These are phyloP conservation scores for Daldinia loculata DNA, from an alignment of 495 filamentous ascomycete species.

Conservation along the genomic window DNA sequence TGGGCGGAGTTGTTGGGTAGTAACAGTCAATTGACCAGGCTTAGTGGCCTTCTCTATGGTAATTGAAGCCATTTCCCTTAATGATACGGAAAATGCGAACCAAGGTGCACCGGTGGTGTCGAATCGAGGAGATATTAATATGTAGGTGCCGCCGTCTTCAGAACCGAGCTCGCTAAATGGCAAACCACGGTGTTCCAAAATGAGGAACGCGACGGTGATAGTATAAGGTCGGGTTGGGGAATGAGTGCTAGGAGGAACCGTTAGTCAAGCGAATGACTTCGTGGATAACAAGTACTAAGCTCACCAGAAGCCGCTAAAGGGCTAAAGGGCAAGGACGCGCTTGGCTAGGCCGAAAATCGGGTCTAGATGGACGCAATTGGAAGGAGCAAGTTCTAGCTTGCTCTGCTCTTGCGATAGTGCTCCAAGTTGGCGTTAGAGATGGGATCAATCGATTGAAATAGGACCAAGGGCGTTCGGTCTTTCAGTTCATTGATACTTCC, in stretches of 20 bases:
- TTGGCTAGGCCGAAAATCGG: slow-evolving; percentile 5
- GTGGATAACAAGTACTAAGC: background rate
- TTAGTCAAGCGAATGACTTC: background rate
- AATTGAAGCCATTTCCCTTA: slow-evolving; percentile 33
- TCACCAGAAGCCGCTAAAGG: slow-evolving; percentile 18
- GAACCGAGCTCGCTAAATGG: slow-evolving; percentile 1
- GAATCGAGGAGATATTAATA: slow-evolving; percentile 11
- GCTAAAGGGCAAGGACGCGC: background rate
- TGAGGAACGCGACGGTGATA: background rate
- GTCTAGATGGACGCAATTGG: background rate
- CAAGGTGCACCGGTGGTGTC: background rate
- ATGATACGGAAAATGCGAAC: slow-evolving; percentile 4
- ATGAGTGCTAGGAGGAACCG: slow-evolving; percentile 16
- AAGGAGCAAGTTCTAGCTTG: background rate
- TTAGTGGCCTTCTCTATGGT: slow-evolving; percentile 38
- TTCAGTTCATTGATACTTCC: slow-evolving; percentile 20
- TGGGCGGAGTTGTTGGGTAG: slow-evolving; percentile 40
- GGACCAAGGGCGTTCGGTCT: background rate
- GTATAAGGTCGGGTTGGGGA: background rate
- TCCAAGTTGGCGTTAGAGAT: slow-evolving; percentile 3
- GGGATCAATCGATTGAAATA: background rate
- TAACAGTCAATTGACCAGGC: slow-evolving; percentile 46
- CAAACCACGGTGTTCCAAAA: background rate
- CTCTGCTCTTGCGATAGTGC: slow-evolving; percentile 22
- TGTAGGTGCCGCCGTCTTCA: slow-evolving; percentile 13